These are phyloP conservation scores for Chlorella ohadii DNA, from an alignment of 139 green algal genomes.

Conservation along the genomic window DNA sequence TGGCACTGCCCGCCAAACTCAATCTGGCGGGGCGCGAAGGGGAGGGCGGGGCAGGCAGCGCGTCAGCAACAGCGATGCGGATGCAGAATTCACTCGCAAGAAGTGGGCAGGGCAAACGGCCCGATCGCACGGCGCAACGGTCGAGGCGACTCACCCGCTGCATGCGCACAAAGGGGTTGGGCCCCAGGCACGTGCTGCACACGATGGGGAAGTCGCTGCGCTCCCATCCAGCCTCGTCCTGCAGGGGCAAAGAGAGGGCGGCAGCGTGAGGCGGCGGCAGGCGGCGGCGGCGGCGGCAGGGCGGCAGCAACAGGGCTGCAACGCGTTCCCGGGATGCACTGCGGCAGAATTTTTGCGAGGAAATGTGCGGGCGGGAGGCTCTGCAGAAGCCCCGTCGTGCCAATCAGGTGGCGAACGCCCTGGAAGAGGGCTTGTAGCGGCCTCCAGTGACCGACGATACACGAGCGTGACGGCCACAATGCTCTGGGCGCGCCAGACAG, in stretches of 20 bases:
- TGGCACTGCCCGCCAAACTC: constrained; percentile 90
- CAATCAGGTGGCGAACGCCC: too few relatives aligned
- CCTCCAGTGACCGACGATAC: too few relatives aligned
- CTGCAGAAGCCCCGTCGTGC: too few relatives aligned
- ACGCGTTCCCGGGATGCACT: too few relatives aligned
- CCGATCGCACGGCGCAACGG: not conserved
- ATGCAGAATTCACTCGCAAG: not conserved
- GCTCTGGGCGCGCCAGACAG: not conserved
- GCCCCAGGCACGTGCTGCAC: constrained; percentile 96
- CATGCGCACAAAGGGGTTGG: constrained; percentile 99
- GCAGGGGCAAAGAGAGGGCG: not conserved
- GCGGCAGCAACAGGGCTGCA: too few relatives aligned
- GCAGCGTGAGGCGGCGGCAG: too few relatives aligned
- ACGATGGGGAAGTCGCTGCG: constrained; percentile 96
- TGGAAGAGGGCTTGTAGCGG: too few relatives aligned
- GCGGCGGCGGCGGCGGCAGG: too few relatives aligned
- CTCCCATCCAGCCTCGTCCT: constrained; percentile 92
- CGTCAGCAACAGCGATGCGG: not conserved
- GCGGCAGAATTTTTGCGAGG: too few relatives aligned
- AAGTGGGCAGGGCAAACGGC: not conserved
- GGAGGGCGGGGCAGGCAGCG: not conserved
- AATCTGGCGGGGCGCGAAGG: constrained; percentile 62
- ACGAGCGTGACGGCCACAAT: not conserved
- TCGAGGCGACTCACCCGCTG: constrained; percentile 73
- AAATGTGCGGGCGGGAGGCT: too few relatives aligned